These are phyloP conservation scores for Cladochytrium replicatum DNA, from an alignment of 192 early-diverging fungal species.

Conservation along the genomic window DNA sequence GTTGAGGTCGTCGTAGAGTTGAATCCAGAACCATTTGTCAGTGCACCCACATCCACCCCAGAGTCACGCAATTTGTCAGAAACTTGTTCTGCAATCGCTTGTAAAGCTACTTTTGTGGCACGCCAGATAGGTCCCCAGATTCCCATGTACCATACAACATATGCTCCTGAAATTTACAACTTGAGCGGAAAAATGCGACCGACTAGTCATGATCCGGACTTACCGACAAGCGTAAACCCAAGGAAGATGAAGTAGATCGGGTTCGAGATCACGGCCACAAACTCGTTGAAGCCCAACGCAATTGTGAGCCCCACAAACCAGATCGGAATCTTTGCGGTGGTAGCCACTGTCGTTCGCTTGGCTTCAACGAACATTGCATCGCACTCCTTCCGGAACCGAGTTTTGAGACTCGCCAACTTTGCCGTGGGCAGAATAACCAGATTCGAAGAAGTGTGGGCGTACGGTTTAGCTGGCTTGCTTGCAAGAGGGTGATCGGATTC, in stretches of 20 bases:
- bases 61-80: constrained; percentile 13
- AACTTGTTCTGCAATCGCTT: constrained; percentile 22
- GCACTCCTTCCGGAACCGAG: constrained; percentile 78
- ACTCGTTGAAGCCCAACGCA: constrained; percentile 93
- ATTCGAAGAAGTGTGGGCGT: constrained; percentile 18
- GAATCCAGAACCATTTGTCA: no score
- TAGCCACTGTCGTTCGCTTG: constrained; percentile 84
- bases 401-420: constrained; percentile 44
- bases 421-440: constrained; percentile 22
- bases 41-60: constrained; percentile 25
- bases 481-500: no score
- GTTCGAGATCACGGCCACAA: constrained; percentile 64
- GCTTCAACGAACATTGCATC: constrained; percentile 92
- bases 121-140: constrained; percentile 30
- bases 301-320: constrained; percentile 77
- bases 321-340: constrained; percentile 72
- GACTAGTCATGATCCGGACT: no score
- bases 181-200: constrained; percentile 6
- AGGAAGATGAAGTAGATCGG: constrained; percentile 79
- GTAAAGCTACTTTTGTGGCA: constrained; percentile 21
- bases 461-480: no score
- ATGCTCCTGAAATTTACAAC: constrained; percentile 16
- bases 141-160: constrained; percentile 29
- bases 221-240: no score
- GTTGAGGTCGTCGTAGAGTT: no score